phyloP scores from a whole-genome alignment of 768 basidiomycete genomes.

The Myochromella boudieri region DNA sequence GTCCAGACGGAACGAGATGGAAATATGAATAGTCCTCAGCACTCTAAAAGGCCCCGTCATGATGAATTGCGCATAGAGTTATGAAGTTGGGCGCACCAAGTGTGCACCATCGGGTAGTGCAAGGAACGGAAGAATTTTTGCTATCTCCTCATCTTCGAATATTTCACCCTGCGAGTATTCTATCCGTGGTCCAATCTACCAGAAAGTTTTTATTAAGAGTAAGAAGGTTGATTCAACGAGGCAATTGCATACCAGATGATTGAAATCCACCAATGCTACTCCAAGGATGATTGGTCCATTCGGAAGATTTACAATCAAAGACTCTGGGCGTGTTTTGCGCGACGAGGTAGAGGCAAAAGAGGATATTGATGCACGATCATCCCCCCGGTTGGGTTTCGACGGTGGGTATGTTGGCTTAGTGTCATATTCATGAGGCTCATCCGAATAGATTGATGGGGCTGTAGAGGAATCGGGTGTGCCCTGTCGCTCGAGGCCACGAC shows the following conservation, averaged over 20 bases:
- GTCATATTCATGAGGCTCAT: conserved; percentile 33
- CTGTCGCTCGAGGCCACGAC: conserved; percentile 34
- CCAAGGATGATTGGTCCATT: conserved; percentile 73
- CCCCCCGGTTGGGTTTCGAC: conserved; percentile 37
- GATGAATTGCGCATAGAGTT: no score
- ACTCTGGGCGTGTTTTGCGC: conserved; percentile 77
- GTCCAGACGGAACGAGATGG: conserved; percentile 75
- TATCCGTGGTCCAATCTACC: conserved; percentile 89
- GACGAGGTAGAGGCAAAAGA: conserved; percentile 69
- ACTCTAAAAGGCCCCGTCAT: no score
- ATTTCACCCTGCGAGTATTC: conserved; percentile 81
- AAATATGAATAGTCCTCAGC: conserved; percentile 97
- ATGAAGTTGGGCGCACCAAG: conserved; percentile 52
- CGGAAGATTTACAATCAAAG: conserved; percentile 62
- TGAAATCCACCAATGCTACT: conserved; percentile 92
- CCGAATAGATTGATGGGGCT: conserved; percentile 46
- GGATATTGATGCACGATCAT: conserved; percentile 54
- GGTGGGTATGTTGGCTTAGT: conserved; percentile 60
- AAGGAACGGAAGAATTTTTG: conserved; percentile 87
- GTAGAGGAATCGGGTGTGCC: conserved; percentile 55
- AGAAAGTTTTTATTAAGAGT: conserved; percentile 6
- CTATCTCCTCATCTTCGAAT: conserved; percentile 82
- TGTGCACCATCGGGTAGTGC: conserved; percentile 98
- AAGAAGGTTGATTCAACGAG: conserved; percentile 1
- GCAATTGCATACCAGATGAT: conserved; percentile 72